Base-by-base conservation (phyloP, 179 eudicot genomes). In the Corrigiola litoralis region DNA sequence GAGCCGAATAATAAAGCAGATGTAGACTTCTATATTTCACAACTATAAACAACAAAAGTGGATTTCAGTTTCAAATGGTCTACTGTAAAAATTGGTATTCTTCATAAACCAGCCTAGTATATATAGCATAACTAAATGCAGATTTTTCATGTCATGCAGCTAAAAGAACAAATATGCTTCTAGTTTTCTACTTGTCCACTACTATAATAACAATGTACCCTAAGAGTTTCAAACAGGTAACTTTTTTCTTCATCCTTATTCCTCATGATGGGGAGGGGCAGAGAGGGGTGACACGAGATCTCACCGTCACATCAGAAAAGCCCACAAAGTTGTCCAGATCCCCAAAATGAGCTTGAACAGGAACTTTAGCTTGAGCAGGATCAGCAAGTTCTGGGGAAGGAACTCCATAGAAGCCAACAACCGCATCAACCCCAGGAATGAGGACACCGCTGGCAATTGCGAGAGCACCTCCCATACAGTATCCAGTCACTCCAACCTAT, bases 401-500 rank as follows among this genome's bases (percentile, higher is more conserved):
- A 74, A 78, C 74, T 62, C 96, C 98, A 75, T 92, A 92, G 61
- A 92, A 92, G 64, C 90, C 83, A 47, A 81, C 95, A 47, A 74
- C 92, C 45, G 96, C 96, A 82, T 92, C 95, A 72, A 89, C 78
- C 55, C 80, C 88, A 62, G 98, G 92, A 63, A 85, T 83, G 54
- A 70, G 75, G 45, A 92, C 96, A 62, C 89, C 79, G 68, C 96
- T 85, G 21, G 95, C 87, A 75, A 92, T 85, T 25, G 98, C 77
- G 13, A 92, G 88, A 51, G 98, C 98, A 56, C 98, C 98, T 67
- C 97, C 98, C 98, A 92, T 92, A 74, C 98, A 92, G 70, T 82
- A 92, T 64, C 98, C 96, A 56, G 96, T 89, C 34, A 89, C 96
- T 56, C 98, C 98, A 69, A 85, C 87, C 98, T 92, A 72, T 52